Conservation (phyloP, 2,329 filamentous ascomycete genomes). For the Fusarium camptoceras region DNA sequence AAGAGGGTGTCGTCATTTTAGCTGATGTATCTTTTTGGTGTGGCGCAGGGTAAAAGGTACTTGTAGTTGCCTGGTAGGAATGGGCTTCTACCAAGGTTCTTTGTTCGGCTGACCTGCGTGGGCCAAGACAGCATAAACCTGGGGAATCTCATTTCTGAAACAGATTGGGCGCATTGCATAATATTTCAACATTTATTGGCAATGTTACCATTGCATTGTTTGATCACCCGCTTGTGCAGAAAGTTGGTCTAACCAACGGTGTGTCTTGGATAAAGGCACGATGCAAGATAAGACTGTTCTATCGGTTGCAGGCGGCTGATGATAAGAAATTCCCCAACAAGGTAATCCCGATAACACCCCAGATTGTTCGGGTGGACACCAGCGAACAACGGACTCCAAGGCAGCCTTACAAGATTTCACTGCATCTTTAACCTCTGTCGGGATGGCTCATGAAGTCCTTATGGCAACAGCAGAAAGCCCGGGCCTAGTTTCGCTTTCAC, state of each 20-base stretch:
- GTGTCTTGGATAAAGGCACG: background rate
- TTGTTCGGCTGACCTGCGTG: conserved; percentile 14
- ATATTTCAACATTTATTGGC: conserved; percentile 12
- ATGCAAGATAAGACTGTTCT: conserved; percentile 2
- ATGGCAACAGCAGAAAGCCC: no score
- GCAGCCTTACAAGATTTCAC: no score
- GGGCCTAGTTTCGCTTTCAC: no score
- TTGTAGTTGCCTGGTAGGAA: conserved; percentile 23
- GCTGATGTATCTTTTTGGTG: background rate
- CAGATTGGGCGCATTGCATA: background rate
- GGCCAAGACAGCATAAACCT: background rate
- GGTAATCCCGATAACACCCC: conserved; percentile 29
- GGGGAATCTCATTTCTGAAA: background rate
- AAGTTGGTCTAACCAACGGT: conserved; percentile 10
- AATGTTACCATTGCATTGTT: conserved; percentile 22
- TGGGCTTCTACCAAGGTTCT: conserved; percentile 32
- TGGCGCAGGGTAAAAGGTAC: conserved; percentile 4
- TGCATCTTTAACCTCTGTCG: background rate
- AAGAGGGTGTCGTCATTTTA: conserved; percentile 41
- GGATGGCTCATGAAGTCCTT: no score
- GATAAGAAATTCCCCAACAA: conserved; percentile 13
- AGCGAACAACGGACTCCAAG: no score
- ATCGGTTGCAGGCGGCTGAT: background rate
- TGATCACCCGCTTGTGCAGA: conserved; percentile 9
- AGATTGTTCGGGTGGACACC: conserved; percentile 25